phyloP scores from a whole-genome alignment of 257 asterid species.

The Coffea canephora region DNA sequence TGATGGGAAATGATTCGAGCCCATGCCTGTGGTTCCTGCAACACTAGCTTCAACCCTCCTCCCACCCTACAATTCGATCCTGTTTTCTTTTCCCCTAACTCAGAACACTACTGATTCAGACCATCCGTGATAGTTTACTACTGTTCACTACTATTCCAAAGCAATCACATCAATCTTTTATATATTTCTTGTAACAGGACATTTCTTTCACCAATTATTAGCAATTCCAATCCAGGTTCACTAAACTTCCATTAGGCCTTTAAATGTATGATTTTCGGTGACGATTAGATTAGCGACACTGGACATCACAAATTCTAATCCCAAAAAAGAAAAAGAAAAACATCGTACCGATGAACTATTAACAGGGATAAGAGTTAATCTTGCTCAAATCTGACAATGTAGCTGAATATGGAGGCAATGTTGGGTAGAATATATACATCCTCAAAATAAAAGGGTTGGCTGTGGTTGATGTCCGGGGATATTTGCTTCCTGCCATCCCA shows the following conservation, averaged over 20 bases:
- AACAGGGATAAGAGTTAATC: background rate
- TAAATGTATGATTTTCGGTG: background rate
- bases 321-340: background rate
- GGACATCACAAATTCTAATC: background rate
- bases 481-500: conserved; percentile 23
- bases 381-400: background rate
- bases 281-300: background rate
- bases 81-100: background rate
- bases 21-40: conserved; percentile 18
- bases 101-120: background rate
- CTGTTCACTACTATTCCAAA: too few relatives aligned
- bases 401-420: background rate
- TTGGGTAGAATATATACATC: background rate
- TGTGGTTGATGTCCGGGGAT: conserved; percentile 9
- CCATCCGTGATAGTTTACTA: too few relatives aligned
- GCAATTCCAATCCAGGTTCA: background rate
- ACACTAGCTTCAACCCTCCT: background rate
- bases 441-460: background rate
- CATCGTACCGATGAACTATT: background rate
- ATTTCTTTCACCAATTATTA: too few relatives aligned
- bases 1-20: conserved; percentile 14
- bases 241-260: background rate
- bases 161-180: too few relatives aligned
- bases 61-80: background rate
- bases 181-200: too few relatives aligned